Evolutionary conservation across 768 basidiomycete species (phyloP).

Genomic region (Hericium alpestre): DNA sequence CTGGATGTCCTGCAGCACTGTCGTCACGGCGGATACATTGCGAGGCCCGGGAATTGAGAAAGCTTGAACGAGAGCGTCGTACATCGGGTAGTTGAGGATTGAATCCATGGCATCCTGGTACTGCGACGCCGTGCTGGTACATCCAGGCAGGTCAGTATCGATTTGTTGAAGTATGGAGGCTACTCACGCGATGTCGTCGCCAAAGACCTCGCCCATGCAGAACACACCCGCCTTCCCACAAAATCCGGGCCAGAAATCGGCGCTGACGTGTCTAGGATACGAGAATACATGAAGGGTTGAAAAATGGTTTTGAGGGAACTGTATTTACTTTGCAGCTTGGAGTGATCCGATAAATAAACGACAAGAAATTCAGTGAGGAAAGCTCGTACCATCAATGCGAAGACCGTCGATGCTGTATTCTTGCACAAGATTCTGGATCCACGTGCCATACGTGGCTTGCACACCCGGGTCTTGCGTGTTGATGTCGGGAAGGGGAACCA

Average conservation of each 20-base stretch:
- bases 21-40: conserved; percentile 48
- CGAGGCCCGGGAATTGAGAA: conserved; percentile 62
- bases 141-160: conserved; percentile 12
- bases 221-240: conserved; percentile 69
- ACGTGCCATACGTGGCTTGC: conserved; percentile 47
- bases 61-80: conserved; percentile 48
- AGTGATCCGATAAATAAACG: not conserved
- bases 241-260: conserved; percentile 69
- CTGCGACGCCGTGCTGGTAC: conserved; percentile 37
- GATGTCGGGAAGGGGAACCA: conserved; percentile 67
- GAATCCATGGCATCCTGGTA: conserved; percentile 61
- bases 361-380: not conserved
- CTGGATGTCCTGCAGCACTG: conserved; percentile 44
- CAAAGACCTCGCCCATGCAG: conserved; percentile 78
- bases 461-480: conserved; percentile 65
- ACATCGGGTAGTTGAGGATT: conserved; percentile 64
- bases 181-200: conserved; percentile 37
- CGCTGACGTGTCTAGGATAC: conserved; percentile 46
- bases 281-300: not conserved
- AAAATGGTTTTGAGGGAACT: not conserved
- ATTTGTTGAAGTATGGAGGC: not conserved
- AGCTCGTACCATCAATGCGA: conserved; percentile 56
- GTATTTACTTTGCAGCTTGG: conserved; percentile 25
- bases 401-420: conserved; percentile 78
- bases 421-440: conserved; percentile 59